Conservation (phyloP, 1,139 yeast species). For the Pichia sp. region DNA sequence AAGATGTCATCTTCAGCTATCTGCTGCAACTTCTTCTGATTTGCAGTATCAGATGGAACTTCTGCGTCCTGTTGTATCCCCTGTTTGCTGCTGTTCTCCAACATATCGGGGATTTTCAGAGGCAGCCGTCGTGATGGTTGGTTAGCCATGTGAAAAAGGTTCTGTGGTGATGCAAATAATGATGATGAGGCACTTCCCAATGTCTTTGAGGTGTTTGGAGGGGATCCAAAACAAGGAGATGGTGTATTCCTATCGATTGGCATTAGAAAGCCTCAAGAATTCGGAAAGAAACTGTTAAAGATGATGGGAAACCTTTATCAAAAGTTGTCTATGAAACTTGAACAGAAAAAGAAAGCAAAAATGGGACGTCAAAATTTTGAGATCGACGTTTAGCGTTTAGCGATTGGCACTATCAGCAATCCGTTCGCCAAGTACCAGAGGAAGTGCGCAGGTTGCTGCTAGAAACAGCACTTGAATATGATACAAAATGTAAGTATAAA, state of each 20-base stretch:
- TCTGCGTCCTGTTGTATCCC: background rate
- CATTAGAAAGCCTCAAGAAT: background rate
- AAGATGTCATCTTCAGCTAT: background rate
- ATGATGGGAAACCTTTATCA: too few species aligned
- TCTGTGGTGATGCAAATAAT: background rate
- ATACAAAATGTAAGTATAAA: too few species aligned
- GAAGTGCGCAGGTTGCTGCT: background rate
- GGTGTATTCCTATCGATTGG: background rate
- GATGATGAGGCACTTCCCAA: background rate
- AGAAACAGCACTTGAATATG: background rate
- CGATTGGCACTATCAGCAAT: background rate
- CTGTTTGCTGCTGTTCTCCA: background rate
- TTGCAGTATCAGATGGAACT: background rate
- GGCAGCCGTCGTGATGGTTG: conserved; percentile 1
- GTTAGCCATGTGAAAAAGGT: background rate
- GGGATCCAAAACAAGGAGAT: background rate
- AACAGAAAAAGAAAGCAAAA: background rate
- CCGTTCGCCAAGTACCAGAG: background rate
- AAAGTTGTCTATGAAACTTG: too few species aligned
- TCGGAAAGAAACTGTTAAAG: too few species aligned
- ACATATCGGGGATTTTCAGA: conserved; percentile 1
- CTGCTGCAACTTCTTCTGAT: too few species aligned
- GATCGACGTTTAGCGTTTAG: background rate
- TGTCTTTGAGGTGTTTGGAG: background rate
- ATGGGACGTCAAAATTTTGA: background rate